Conservation (phyloP, 768 basidiomycete species). For the Amanita phalloides region DNA sequence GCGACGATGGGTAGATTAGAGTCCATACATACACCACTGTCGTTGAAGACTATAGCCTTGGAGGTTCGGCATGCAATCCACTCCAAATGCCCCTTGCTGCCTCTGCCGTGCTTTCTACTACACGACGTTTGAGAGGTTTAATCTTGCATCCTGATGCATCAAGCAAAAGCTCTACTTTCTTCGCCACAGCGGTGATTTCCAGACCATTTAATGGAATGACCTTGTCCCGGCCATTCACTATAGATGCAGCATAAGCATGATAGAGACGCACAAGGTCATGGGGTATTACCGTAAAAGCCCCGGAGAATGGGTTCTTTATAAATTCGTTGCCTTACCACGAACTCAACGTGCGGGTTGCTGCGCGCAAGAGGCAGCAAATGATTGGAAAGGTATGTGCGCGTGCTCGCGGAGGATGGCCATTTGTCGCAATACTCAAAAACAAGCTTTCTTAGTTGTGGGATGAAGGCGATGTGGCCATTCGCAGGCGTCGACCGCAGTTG, state of each 20-base stretch:
- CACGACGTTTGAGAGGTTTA: slow-evolving; percentile 62
- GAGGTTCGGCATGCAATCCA: slow-evolving; percentile 72
- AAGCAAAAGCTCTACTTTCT: slow-evolving; percentile 75
- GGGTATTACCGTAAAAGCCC: slow-evolving; percentile 61
- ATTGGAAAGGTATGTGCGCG: slow-evolving; percentile 59
- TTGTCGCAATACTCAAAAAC: slow-evolving; percentile 85
- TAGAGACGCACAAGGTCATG: slow-evolving; percentile 8
- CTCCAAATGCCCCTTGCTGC: slow-evolving; percentile 86
- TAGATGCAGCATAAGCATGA: slow-evolving; percentile 10
- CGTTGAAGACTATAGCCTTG: slow-evolving; percentile 23
- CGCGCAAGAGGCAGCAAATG: slow-evolving; percentile 56
- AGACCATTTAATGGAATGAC: slow-evolving; percentile 73
- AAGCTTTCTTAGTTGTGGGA: slow-evolving; percentile 75
- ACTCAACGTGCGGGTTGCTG: slow-evolving; percentile 72
- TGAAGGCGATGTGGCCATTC: slow-evolving; percentile 66
- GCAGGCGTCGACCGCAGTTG: slow-evolving; percentile 46
- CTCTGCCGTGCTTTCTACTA: slow-evolving; percentile 72
- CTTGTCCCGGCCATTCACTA: slow-evolving; percentile 84
- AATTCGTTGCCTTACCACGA: slow-evolving; percentile 70
- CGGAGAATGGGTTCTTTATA: slow-evolving; percentile 71
- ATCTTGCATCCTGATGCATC: slow-evolving; percentile 86
- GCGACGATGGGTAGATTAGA: slow-evolving; percentile 1
- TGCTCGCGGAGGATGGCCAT: slow-evolving; percentile 65
- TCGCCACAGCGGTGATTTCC: slow-evolving; percentile 60
- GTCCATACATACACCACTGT: slow-evolving; percentile 7